Conservation (phyloP, 2,329 filamentous ascomycete genomes). For the Aspergillus thermomutatus region DNA sequence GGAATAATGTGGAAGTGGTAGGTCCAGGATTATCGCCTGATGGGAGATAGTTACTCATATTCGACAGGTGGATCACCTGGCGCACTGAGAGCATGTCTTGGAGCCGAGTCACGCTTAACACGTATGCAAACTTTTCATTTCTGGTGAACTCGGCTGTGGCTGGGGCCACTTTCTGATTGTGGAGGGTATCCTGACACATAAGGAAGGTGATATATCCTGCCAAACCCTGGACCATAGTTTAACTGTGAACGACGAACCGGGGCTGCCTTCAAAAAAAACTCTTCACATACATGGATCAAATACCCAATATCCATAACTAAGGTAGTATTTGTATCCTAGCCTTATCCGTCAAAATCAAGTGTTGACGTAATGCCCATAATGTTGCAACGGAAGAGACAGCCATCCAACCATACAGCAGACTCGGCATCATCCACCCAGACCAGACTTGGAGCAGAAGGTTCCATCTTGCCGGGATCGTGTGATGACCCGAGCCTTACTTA, state of each 20-base stretch:
- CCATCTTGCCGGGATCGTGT: too few species aligned
- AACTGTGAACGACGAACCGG: not conserved
- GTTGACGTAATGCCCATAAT: not conserved
- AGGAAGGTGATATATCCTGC: too few species aligned
- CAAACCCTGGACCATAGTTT: not conserved
- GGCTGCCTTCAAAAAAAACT: too few species aligned
- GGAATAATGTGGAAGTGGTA: constrained; percentile 52
- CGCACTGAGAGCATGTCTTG: not conserved
- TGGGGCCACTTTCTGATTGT: not conserved
- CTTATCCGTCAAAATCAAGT: not conserved
- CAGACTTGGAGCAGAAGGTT: too few species aligned
- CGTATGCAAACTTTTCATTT: too few species aligned
- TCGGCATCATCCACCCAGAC: not conserved
- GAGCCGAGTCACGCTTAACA: too few species aligned
- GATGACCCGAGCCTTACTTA: too few species aligned
- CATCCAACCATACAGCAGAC: not conserved
- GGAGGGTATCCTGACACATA: too few species aligned
- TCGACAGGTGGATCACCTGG: not conserved
- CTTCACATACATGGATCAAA: not conserved
- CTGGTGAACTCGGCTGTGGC: too few species aligned
- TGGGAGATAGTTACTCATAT: not conserved
- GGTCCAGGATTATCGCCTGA: not conserved
- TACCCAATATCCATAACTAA: too few species aligned
- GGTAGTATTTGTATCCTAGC: too few species aligned
- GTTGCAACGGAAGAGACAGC: not conserved